Conservation (phyloP, 2,329 filamentous ascomycete genomes). For the Aspergillus novofumigatus region DNA sequence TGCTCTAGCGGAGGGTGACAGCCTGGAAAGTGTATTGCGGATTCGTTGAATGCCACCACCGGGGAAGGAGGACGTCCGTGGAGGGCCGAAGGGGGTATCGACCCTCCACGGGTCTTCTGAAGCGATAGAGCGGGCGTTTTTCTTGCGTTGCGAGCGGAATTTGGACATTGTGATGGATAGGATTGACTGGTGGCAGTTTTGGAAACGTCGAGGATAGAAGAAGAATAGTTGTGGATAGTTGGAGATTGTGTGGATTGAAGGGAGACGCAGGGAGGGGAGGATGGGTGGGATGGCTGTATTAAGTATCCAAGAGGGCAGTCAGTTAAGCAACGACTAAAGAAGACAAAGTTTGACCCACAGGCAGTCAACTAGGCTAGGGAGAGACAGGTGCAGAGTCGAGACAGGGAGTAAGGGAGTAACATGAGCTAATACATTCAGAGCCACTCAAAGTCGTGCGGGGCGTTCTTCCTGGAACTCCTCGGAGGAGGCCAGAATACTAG, state of each 20-base stretch:
- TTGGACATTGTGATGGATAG: conserved; percentile 11
- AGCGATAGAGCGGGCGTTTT: conserved; percentile 18
- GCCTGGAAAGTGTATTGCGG: conserved; percentile 32
- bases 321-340: background rate
- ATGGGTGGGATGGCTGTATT: background rate
- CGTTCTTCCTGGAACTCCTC: background rate
- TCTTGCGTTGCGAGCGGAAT: conserved; percentile 20
- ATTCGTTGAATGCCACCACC: conserved; percentile 31
- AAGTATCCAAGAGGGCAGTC: conserved; percentile 3
- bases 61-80: conserved; percentile 25
- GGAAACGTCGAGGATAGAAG: background rate
- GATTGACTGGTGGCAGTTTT: background rate
- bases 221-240: background rate
- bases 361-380: conserved; percentile 2
- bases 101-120: conserved; percentile 29
- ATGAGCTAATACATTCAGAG: background rate
- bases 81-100: conserved; percentile 30
- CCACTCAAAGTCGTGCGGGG: background rate
- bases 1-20: conserved; percentile 29
- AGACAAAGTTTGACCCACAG: background rate
- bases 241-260: background rate
- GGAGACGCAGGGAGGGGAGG: background rate
- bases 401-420: background rate
- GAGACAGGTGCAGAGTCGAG: background rate
- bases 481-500: background rate